Conservation (phyloP, 768 basidiomycete genomes). For the Galerina sulciceps region DNA sequence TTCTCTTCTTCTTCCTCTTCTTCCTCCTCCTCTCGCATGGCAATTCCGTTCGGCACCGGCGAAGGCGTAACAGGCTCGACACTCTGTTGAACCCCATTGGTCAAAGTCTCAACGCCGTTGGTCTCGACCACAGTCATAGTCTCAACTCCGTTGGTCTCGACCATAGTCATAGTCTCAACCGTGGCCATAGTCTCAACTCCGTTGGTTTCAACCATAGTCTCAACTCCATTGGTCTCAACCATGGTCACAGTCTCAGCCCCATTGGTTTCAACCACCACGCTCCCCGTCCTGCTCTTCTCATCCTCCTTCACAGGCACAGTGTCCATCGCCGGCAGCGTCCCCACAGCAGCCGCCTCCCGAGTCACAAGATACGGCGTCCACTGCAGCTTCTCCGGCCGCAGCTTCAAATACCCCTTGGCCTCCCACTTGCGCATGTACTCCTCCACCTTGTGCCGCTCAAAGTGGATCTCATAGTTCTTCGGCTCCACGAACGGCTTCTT, state of each 20-base stretch:
- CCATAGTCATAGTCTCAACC: too few relatives aligned
- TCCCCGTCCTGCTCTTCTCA: constrained; percentile 6
- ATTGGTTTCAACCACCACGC: neutral
- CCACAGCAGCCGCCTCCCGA: constrained; percentile 22
- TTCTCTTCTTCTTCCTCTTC: neutral
- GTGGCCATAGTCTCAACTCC: too few relatives aligned
- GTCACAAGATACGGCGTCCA: constrained; percentile 91
- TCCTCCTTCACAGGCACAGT: constrained; percentile 4
- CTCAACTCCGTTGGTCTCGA: too few relatives aligned
- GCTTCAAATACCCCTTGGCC: constrained; percentile 73
- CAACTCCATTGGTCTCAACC: too few relatives aligned
- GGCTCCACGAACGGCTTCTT: constrained; percentile 67
- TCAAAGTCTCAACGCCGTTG: too few relatives aligned
- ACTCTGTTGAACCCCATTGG: neutral
- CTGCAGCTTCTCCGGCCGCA: constrained; percentile 84
- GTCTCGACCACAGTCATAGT: too few relatives aligned
- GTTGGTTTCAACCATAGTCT: too few relatives aligned
- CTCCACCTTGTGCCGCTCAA: constrained; percentile 70
- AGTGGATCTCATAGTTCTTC: constrained; percentile 73
- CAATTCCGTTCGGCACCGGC: constrained; percentile 1
- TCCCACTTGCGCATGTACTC: constrained; percentile 73
- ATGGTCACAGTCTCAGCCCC: too few relatives aligned
- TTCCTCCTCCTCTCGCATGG: neutral
- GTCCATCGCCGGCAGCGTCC: constrained; percentile 18
- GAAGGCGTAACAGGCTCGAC: constrained; percentile 14